Percentiles rank a stretch among this genome's conserved stretches.
Conservation (phyloP, 1,284 basidiomycete species). For the Ceratobasidium sp. region DNA sequence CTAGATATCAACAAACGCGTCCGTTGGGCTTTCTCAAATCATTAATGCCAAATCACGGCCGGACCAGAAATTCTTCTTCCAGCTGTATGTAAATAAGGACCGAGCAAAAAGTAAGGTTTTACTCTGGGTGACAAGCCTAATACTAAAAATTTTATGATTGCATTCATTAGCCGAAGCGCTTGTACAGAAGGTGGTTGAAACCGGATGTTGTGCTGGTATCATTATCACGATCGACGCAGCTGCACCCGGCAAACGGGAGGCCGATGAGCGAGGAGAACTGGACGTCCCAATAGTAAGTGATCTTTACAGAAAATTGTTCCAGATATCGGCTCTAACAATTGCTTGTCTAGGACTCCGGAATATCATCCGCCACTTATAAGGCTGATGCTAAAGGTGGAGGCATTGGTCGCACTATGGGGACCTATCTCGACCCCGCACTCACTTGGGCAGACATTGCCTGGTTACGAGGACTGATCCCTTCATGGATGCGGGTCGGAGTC, state of each 20-base stretch:
- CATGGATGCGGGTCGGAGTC: conserved; percentile 41
- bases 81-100: conserved; percentile 85
- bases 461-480: conserved; percentile 41
- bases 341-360: conserved; percentile 19
- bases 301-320: no score
- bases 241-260: conserved; percentile 85
- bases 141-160: background rate
- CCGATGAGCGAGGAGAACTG: conserved; percentile 64
- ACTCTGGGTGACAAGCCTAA: background rate
- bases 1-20: conserved; percentile 79
- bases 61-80: conserved; percentile 80
- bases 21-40: conserved; percentile 78
- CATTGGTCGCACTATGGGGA: conserved; percentile 44
- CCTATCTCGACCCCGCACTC: conserved; percentile 44
- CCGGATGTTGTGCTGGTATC: conserved; percentile 81
- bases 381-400: conserved; percentile 43
- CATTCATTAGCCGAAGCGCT: conserved; percentile 67
- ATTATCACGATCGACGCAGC: conserved; percentile 93
- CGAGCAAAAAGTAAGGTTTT: conserved; percentile 57
- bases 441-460: conserved; percentile 46
- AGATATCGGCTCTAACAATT: background rate
- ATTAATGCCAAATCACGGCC: conserved; percentile 64
- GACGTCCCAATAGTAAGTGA: conserved; percentile 46
- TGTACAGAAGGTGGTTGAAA: conserved; percentile 73
- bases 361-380: conserved; percentile 38